Base-by-base conservation (phyloP, 495 filamentous ascomycete genomes). In the Tuber magnatum region DNA sequence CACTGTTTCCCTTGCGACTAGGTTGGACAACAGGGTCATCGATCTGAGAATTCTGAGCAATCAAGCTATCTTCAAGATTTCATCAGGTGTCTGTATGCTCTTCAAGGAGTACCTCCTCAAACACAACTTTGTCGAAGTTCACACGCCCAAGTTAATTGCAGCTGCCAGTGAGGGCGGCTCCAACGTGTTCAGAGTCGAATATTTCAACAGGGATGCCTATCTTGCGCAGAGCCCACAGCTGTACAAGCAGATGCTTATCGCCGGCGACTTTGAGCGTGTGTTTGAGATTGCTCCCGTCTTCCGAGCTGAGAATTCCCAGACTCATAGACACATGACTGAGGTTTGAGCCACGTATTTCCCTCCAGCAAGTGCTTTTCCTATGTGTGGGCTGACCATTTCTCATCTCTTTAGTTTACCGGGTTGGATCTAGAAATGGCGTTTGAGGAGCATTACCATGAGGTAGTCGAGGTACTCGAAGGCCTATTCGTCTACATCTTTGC, bases 381-480 rank as follows among this genome's bases (percentile, higher is more conserved):
- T 51, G 32, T 72, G 20, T 18, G 41, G 18, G 48, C 41, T 73
- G 22, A 73, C 71, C 0, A 70, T 35, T 16, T 28, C 18, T 65
- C 28, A 12, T 18, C 28, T 65, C 24, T 61, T 12, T 32, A 81
- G 86, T 99, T 97, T 85, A 93, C 92, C 68, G 95, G 95, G 84
- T 92, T 99, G 75, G 95, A 99, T 92, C 86, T 97, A 81, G 95
- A 98, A 83, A 97, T 97, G 92, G 93, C 93, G 48, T 97, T 97
- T 84, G 88, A 91, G 73, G 85, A 92, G 73, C 88, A 93, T 84
- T 98, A 97, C 85, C 89, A 92, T 83, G 95, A 99, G 83, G 93
- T 96, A 51, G 84, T 93, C 39, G 84, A 89, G 38, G 90, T 92
- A 78, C 88, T 97, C 38, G 95, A 97, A 83, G 85, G 90, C 75